Percentiles rank a stretch among this genome's conserved stretches.
phyloP scores from a whole-genome alignment of 768 basidiomycete genomes.

The Leccinum fibrillosum region DNA sequence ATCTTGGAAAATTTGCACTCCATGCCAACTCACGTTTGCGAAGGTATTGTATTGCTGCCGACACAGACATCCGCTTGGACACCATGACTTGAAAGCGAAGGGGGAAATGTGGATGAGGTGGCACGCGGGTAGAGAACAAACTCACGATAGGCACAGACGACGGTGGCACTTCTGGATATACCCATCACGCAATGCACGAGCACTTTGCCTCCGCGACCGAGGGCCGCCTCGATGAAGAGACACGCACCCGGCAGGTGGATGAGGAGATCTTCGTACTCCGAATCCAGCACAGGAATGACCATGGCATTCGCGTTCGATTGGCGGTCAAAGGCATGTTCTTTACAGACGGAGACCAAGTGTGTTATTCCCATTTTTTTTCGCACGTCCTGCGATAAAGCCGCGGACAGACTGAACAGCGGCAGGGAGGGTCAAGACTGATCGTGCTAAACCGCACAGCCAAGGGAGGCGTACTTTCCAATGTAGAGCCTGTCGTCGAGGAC shows the following conservation, averaged over 20 bases:
- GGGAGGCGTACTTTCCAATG: conserved; percentile 35
- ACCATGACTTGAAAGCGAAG: conserved; percentile 45
- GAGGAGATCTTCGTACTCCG: conserved; percentile 54
- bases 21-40: conserved; percentile 41
- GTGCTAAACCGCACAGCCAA: not conserved
- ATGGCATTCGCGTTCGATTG: conserved; percentile 38
- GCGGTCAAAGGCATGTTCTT: conserved; percentile 44
- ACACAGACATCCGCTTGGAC: conserved; percentile 37
- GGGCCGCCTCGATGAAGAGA: conserved; percentile 58
- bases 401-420: conserved; percentile 23
- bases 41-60: conserved; percentile 47
- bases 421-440: not conserved
- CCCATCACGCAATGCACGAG: conserved; percentile 77
- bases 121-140: conserved; percentile 9
- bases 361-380: conserved; percentile 43
- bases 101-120: not conserved
- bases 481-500: conserved; percentile 32
- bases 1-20: conserved; percentile 1
- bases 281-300: conserved; percentile 39
- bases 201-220: conserved; percentile 50
- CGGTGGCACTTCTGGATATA: conserved; percentile 63
- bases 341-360: conserved; percentile 56
- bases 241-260: conserved; percentile 61
- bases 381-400: conserved; percentile 32
- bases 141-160: conserved; percentile 55